Conservation (phyloP, 2,329 filamentous ascomycete species). For the Tolypocladium inflatum region DNA sequence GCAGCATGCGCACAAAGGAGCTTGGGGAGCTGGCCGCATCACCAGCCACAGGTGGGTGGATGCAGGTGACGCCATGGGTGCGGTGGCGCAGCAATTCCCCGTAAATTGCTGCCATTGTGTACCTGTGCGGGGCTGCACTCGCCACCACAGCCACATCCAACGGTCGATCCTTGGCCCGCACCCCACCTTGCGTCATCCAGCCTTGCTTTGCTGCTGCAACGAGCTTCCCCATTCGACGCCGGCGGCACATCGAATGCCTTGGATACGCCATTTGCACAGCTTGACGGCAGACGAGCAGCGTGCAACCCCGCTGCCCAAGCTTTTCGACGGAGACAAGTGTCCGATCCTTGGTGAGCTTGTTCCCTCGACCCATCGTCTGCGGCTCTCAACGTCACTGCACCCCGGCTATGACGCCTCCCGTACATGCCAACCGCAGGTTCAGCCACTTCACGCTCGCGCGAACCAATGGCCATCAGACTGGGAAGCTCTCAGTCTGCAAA, state of each 20-base stretch:
- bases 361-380: neutral
- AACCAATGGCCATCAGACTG: neutral
- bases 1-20: no score
- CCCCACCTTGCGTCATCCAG: neutral
- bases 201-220: neutral
- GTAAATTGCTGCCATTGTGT: no score
- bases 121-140: neutral
- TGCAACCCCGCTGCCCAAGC: neutral
- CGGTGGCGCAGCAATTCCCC: neutral
- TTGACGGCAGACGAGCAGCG: neutral
- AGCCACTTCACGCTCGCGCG: neutral
- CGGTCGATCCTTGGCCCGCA: neutral
- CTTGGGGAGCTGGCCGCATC: no score
- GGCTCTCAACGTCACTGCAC: neutral
- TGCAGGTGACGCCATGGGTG: neutral
- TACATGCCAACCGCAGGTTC: neutral
- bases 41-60: neutral
- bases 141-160: neutral
- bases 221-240: neutral
- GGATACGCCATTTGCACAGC: neutral
- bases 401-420: slow-evolving; percentile 1
- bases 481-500: neutral
- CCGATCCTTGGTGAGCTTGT: slow-evolving; percentile 1
- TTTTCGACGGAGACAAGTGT: slow-evolving; percentile 1
- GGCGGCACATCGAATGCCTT: neutral